Percentiles rank a stretch among this genome's conserved stretches.
Evolutionary conservation across 495 filamentous ascomycete species (phyloP).

Genomic region (Friedmanniomyces simplex): DNA sequence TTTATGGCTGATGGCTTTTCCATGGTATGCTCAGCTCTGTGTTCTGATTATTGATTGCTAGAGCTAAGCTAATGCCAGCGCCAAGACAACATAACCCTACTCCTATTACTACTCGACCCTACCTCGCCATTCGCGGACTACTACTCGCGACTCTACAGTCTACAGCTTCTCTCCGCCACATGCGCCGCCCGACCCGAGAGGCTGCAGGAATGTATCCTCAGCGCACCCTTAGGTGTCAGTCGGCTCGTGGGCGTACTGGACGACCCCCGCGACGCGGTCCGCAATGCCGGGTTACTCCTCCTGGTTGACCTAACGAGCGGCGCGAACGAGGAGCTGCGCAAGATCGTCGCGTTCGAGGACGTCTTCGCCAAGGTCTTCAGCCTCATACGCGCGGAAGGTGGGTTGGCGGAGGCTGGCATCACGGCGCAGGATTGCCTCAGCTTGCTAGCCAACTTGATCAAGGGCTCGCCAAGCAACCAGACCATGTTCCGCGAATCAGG

Average conservation of each 20-base stretch:
- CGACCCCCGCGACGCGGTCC: constrained; percentile 77
- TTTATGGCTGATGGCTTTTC: constrained; percentile 99
- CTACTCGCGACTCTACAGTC: constrained; percentile 83
- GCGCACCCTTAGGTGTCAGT: constrained; percentile 77
- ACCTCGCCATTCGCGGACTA: constrained; percentile 50
- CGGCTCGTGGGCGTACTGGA: constrained; percentile 74
- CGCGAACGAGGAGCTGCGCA: constrained; percentile 73
- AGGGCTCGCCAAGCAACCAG: constrained; percentile 83
- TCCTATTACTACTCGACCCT: constrained; percentile 80
- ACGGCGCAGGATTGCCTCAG: constrained; percentile 92
- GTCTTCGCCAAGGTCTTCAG: constrained; percentile 78
- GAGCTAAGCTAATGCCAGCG: constrained; percentile 49
- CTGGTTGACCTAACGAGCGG: constrained; percentile 55
- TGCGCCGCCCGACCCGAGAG: constrained; percentile 76
- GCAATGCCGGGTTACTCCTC: constrained; percentile 65
- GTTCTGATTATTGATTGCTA: not conserved
- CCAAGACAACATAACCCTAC: constrained; percentile 91
- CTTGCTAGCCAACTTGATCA: constrained; percentile 80
- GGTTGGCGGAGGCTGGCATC: constrained; percentile 73
- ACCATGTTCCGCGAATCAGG: constrained; percentile 88
- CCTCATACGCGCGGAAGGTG: constrained; percentile 73
- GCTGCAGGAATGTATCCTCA: constrained; percentile 91
- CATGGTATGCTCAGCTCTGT: constrained; percentile 46
- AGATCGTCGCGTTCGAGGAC: constrained; percentile 89
- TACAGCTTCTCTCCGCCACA: constrained; percentile 83